Evolutionary conservation across 306 rosid genomes (phyloP), one percentile per base, ranked within the genome.

Genomic region (Ammopiptanthus mongolicus): DNA sequence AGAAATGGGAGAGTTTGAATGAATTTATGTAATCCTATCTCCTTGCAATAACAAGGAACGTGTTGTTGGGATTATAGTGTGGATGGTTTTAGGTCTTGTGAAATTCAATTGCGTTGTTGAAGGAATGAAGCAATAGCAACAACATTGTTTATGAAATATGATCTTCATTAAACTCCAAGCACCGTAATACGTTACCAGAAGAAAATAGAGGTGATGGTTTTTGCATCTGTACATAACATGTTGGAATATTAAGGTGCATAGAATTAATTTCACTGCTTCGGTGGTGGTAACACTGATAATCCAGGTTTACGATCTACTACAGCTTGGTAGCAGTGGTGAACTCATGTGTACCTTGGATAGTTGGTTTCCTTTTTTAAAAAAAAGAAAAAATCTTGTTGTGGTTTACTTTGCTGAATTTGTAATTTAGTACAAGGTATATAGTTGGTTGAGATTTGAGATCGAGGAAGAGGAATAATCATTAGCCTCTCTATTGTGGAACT

Each of bases 1-100:
- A 64, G 71, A 37, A 42, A 60, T 51, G 75, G 31, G 34, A 76
- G 65, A 36, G 23, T 57, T 47, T 8, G 5, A 74, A 8, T 67
- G 21, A 33, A 34, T 44, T 55, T 28, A 17, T 46, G 8, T 53
- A 31, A 34, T 62, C 18, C 41, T 37, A 3, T 18, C 59, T 74
- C 56, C 39, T 5, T 64, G 29, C 75, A 39, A 37, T 50, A 25
- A 12, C 72, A 10, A 50, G 57, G 36, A 31, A 31, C 6, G 8
- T 36, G 8, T 63, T 22, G 41, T 19, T 23, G 22, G 57, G 47
- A 21, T 55, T 11, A 18, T 28, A 29, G 46, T 68, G 17, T 68
- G 73, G 31, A 11, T 19, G 28, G 37, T 34, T 66, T 67, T 48
- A 78, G 82, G 64, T 37, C 69, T 34, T 60, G 36, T 75, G 36